Evolutionary conservation across 495 filamentous ascomycete species (phyloP), one percentile per base, ranked within the genome.

Genomic region (Lophium mytilinum): DNA sequence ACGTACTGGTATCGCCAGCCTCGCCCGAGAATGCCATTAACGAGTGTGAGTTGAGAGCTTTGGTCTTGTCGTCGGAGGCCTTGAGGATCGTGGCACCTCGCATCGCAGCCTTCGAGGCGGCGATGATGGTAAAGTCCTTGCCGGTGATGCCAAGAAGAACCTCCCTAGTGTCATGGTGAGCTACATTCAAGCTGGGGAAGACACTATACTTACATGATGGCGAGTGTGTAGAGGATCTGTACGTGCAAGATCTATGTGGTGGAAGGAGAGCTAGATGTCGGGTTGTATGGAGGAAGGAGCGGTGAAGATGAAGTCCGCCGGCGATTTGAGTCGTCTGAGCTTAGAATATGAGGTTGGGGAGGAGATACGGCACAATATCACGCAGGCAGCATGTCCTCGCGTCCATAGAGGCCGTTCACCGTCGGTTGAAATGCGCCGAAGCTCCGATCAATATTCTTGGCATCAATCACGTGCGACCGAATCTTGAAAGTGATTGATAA

Each of bases 91-190:
- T 96, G 46, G 89, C 89, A 63, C 93, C 93, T 72, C 93, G 83
- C 91, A 96, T 96, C 62, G 88, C 87, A 63, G 94, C 93, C 76
- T 97, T 97, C 39, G 92, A 96, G 56, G 93, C 90, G 55, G 90
- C 93, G 71, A 99, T 79, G 79, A 99, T 84, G 76, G 90, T 91
- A 75, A 95, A 99, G 81, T 99, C 93, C 78, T 92, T 93, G 76
- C 93, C 94, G 37, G 93, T 96, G 71, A 99, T 94, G 55, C 93
- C 93, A 56, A 99, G 82, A 72, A 99, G 79, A 71, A 97, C 89
- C 83, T 99, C 93, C 93, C 90, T 98, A 34, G n/a, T 11, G 4
- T 15, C 15, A 8, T 17, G n/a, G 52, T 47, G 37, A 45, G 39
- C 30, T 42, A 15, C 14, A 37, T 1, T 9, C 19, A 12, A 35